Base-by-base conservation (phyloP, 805 yeast genomes). In the Candida oleophila region DNA sequence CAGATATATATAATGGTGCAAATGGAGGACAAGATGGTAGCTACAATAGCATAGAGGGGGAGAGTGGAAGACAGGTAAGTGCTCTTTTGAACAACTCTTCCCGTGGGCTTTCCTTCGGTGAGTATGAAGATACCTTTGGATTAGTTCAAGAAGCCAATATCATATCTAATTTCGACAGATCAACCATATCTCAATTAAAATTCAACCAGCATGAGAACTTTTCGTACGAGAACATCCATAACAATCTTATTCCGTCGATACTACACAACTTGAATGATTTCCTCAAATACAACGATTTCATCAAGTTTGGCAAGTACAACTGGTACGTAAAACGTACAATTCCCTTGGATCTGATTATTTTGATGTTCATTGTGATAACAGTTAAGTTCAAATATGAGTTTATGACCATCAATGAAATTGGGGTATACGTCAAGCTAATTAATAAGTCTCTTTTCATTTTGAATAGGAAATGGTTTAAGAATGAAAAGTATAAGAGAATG, bases 301-400 rank as follows among this genome's bases (percentile, higher is more conserved):
- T 74, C 47, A 71, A 75, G 43, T 78, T 74, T 56, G 80, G 80
- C 4, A 71, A 74, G 46, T 81, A 68, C 59, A 81, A 81, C 53
- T 81, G 86, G 86, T 81, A 80, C 51, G 70, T 81, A 42, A 75
- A 81, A 55, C 68, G 83, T 39, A 78, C 80, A n/a, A 73, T 81
- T 41, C 87, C 87, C 2, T 66, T 81, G 43, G 85, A 81, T 59
- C 79, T 83, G 5, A 71, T 81, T 14, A 76, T 80, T 12, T 58
- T 81, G 44, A 62, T 80, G 49, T 66, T 78, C 52, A 76, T 79
- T 12, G 77, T 81, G 28, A 67, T 81, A 42, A 72, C 78, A 2
- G 76, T 80, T 5, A 82, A 81, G 56, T 66, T 80, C 56, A 76
- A 76, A 47, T 69, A 64, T 47, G 67, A 69, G 43, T 64, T 66